Percentiles rank a stretch among this genome's conserved stretches.
Evolutionary conservation across 306 rosid species (phyloP).

Genomic region (Sicyos baderoa): DNA sequence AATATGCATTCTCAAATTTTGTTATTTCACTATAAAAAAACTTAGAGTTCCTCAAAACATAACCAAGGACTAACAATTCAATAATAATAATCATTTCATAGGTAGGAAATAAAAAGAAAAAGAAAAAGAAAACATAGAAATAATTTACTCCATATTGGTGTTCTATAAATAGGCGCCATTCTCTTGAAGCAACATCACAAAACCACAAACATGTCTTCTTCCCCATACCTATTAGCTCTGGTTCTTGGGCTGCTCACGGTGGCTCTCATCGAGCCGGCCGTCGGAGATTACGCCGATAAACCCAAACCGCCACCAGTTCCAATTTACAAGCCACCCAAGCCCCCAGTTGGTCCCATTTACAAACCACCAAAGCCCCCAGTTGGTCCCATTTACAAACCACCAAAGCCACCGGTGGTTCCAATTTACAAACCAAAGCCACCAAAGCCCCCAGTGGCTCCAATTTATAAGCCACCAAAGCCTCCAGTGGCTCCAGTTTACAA

Average conservation of each 20-base stretch:
- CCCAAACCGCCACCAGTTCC: background rate
- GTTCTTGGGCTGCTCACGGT: background rate
- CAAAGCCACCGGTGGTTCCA: background rate
- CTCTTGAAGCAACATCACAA: background rate
- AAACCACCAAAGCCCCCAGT: background rate
- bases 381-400: background rate
- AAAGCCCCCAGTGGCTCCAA: too few species aligned
- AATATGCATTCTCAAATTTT: too few species aligned
- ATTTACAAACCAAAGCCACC: too few species aligned
- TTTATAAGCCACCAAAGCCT: too few species aligned
- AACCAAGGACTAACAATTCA: too few species aligned
- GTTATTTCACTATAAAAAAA: too few species aligned
- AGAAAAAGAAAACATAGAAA: too few species aligned
- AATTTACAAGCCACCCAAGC: background rate
- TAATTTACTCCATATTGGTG: background rate
- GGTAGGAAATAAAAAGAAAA: too few species aligned
- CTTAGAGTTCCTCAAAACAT: too few species aligned
- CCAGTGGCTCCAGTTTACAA: too few species aligned
- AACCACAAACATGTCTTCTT: constrained; percentile 8
- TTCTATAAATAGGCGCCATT: background rate
- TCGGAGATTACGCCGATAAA: background rate
- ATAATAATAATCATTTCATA: too few species aligned
- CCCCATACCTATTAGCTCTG: background rate
- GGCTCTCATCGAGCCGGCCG: background rate
- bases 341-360: background rate